A percentile compares a stretch with the other conserved stretches of the same genome.
These are phyloP conservation scores for Blastocystis sp. DNA, from an alignment of 352 stramenopile species.

Conservation along the genomic window DNA sequence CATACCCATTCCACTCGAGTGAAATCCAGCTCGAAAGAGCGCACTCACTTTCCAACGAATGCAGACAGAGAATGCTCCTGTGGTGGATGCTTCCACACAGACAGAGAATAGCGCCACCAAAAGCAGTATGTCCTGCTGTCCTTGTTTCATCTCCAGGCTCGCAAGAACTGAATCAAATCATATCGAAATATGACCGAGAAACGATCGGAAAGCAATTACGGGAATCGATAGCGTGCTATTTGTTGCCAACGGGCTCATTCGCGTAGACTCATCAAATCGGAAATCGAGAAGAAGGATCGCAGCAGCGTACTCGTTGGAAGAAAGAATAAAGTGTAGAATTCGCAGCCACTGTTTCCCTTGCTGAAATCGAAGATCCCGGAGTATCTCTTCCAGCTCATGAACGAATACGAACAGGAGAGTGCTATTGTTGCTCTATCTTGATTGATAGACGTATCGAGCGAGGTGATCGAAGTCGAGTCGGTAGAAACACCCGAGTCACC, in stretches of 20 bases:
- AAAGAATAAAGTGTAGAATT: background rate
- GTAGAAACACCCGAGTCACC: background rate
- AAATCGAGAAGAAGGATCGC: constrained; percentile 26
- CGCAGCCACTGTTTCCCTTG: constrained; percentile 31
- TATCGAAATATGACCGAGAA: constrained; percentile 26
- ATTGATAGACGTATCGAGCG: background rate
- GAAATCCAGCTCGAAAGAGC: too few species aligned
- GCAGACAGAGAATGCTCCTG: too few species aligned
- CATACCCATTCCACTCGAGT: too few species aligned
- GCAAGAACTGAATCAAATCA: constrained; percentile 30
- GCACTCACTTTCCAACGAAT: too few species aligned
- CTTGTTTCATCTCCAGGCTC: background rate
- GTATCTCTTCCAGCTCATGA: constrained; percentile 52
- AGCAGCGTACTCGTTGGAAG: background rate
- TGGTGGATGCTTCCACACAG: too few species aligned
- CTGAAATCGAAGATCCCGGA: constrained; percentile 46
- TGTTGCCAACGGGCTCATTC: background rate
- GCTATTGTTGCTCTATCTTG: background rate
- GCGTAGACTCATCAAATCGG: constrained; percentile 42
- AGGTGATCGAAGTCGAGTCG: background rate
- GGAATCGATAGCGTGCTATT: constrained; percentile 12
- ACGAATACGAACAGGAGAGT: constrained; percentile 66
- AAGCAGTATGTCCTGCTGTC: too few species aligned
- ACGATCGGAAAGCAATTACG: constrained; percentile 11
- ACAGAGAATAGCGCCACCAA: too few species aligned